Conservation (phyloP, 1,284 basidiomycete species). For the Phenoliferia sp. region DNA sequence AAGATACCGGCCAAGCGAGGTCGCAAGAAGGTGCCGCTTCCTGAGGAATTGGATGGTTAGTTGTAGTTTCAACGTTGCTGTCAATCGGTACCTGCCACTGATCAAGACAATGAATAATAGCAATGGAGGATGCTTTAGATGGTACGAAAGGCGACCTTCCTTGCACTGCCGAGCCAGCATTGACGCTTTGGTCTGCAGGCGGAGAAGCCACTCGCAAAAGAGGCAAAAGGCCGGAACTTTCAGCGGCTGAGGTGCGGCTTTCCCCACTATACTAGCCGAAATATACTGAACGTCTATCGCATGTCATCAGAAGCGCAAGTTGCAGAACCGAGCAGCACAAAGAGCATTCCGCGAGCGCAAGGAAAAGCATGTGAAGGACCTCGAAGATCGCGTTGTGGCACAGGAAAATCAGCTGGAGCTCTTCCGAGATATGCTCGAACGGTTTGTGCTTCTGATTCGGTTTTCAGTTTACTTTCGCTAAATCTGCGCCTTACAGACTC, state of each 20-base stretch:
- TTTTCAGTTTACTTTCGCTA: background rate
- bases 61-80: background rate
- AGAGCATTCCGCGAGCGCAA: conserved; percentile 30
- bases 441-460: background rate
- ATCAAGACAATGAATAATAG: background rate
- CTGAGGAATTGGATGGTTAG: background rate
- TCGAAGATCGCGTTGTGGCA: conserved; percentile 16
- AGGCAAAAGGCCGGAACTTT: background rate
- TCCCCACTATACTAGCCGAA: background rate
- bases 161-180: background rate
- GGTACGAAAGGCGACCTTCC: background rate
- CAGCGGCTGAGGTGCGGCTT: background rate
- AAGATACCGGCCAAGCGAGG: background rate
- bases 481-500: conserved; percentile 3
- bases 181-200: background rate
- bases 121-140: background rate
- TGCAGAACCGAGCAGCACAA: conserved; percentile 31
- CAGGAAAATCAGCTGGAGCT: conserved; percentile 15
- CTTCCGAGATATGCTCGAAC: conserved; percentile 1
- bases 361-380: conserved; percentile 20
- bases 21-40: background rate
- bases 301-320: conserved; percentile 19
- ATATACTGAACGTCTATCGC: background rate
- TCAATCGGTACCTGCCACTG: background rate
- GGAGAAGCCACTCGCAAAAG: background rate